phyloP scores from a whole-genome alignment of 78 protist species.

The Emiliania huxleyi region DNA sequence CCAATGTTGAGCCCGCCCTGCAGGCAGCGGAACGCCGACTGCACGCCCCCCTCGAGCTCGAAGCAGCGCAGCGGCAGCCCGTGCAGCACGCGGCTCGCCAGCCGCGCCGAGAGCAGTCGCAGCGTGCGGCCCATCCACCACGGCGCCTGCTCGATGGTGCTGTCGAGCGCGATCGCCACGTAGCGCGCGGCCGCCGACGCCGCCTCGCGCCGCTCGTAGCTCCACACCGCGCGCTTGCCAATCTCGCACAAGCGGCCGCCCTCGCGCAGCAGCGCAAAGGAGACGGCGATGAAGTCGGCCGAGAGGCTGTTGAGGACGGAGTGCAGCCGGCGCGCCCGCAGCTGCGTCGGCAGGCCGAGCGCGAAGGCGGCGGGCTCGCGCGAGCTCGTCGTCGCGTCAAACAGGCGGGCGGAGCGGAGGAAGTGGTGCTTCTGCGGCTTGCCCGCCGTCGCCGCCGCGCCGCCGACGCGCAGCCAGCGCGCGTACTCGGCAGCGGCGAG shows the following conservation, averaged over 20 bases:
- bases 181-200: not conserved
- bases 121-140: not conserved
- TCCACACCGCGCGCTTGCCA: slow-evolving; percentile 37
- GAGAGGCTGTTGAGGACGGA: slow-evolving; percentile 28
- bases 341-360: not conserved
- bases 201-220: not conserved
- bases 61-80: not conserved
- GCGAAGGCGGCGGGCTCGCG: slow-evolving; percentile 4
- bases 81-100: not conserved
- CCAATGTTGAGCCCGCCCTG: slow-evolving; percentile 11
- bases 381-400: not conserved
- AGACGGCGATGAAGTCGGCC: slow-evolving; percentile 15
- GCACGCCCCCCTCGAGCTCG: not conserved
- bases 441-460: slow-evolving; percentile 11
- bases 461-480: not conserved
- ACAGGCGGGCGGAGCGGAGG: not conserved
- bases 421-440: not conserved
- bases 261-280: not conserved
- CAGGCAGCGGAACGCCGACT: not conserved
- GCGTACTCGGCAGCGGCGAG: slow-evolving; percentile 15
- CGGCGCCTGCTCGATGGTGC: not conserved
- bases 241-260: slow-evolving; percentile 19
- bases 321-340: not conserved
- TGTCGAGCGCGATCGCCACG: not conserved
- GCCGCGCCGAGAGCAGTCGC: not conserved